Evolutionary conservation across 306 rosid species (phyloP), one percentile per base, ranked within the genome.

Genomic region (Pyrus communis): DNA sequence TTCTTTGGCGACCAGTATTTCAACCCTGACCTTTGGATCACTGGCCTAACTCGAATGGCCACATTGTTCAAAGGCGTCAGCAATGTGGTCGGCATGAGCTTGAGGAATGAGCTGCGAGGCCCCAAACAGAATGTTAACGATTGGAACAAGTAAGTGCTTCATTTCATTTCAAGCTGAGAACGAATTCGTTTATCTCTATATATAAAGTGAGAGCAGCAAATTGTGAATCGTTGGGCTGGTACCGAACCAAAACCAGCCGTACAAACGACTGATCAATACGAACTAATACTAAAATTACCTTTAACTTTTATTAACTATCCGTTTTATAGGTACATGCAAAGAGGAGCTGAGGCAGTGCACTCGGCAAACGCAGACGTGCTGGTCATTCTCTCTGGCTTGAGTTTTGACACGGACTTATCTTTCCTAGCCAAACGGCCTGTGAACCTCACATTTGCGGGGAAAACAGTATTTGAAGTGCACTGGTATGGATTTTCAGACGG

Each of bases 291-390:
- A n/a, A 9, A 3, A 40, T 10, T 62, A 52, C 54, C 7, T 13
- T 7, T 18, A 49, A 54, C 12, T 27, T 65, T 30, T 43, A 27
- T 58, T 55, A 67, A 58, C 40, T 55, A 33, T 31, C 62, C 59
- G 4, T 67, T 59, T 30, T 49, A 18, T 70, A 94, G 98, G 90
- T 92, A 92, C 63, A 92, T 92, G 97, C 89, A 85, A 61, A 73
- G 80, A 86, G 98, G 97, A 81, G 98, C 98, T 7, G 98, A 95
- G 85, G 92, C 96, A 3, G 90, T 92, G 51, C 97, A 95, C 80
- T 84, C 86, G 28, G 96, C 96, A 79, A 95, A 95, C 61, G 81
- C 91, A 28, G 84, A 92, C 35, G 87, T 90, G 73, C 91, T 95
- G 14, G 90, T 95, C 9, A 89, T 95, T 80, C 71, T 95, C 14